Evolutionary conservation across 345 rosid species (phyloP).

Genomic region (Eucalyptus decipiens): DNA sequence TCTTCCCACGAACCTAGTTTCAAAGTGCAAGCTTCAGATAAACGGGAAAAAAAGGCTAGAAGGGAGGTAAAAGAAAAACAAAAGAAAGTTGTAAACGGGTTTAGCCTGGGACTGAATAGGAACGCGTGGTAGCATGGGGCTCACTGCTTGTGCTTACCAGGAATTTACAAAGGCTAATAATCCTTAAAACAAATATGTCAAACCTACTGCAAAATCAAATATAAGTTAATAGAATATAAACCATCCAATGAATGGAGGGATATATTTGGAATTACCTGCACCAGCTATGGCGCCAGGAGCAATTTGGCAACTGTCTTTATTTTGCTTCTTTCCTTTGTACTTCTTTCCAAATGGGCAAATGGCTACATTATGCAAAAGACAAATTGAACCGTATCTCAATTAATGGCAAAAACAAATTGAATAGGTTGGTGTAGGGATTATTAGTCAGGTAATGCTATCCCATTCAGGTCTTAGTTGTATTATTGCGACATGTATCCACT

Average conservation of each 20-base stretch:
- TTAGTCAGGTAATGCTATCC: background rate
- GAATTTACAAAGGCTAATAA: background rate
- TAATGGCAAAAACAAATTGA: background rate
- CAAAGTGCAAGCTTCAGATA: background rate
- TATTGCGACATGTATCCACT: background rate
- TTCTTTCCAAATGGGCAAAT: too few species aligned
- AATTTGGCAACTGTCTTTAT: too few species aligned
- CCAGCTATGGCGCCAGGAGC: background rate
- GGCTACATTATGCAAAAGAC: too few species aligned
- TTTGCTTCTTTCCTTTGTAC: too few species aligned
- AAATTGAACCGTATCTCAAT: too few species aligned
- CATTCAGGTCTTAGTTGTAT: background rate
- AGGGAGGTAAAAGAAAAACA: background rate
- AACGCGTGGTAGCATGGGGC: background rate
- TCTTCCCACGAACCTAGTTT: background rate
- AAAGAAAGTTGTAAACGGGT: background rate
- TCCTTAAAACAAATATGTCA: background rate
- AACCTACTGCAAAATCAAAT: background rate
- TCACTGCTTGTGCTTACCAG: background rate
- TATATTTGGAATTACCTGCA: background rate
- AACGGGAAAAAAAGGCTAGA: background rate
- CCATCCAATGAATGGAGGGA: too few species aligned
- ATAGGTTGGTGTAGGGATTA: background rate
- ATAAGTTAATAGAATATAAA: too few species aligned
- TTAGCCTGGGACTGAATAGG: background rate